Conservation (phyloP, 2,329 filamentous ascomycete genomes). For the Colletotrichum musae region DNA sequence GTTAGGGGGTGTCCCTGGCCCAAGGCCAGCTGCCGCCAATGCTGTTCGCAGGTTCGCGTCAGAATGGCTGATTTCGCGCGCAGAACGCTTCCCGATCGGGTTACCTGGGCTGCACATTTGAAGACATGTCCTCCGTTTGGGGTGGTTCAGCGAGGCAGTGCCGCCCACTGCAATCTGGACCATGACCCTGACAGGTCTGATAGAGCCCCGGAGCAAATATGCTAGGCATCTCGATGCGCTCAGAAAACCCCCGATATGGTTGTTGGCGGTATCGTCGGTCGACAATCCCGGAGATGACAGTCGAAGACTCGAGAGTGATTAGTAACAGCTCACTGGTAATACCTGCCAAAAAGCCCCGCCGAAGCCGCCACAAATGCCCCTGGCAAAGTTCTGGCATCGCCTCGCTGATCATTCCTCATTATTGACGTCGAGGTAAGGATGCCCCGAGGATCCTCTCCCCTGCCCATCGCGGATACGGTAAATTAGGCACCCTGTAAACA, state of each 20-base stretch:
- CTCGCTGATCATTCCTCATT: constrained; percentile 14
- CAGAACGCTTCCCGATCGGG: too few species aligned
- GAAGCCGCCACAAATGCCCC: constrained; percentile 2
- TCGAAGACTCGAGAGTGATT: constrained; percentile 1
- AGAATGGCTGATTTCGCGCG: neutral
- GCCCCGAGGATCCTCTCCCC: neutral
- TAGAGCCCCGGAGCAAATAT: neutral
- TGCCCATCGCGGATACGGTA: constrained; percentile 1
- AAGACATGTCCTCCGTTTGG: constrained; percentile 11
- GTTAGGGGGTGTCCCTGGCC: neutral
- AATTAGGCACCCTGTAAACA: constrained; percentile 6
- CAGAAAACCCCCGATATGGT: constrained; percentile 5
- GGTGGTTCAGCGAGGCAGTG: constrained; percentile 30
- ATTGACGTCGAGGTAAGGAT: neutral
- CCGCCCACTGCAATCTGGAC: constrained; percentile 23
- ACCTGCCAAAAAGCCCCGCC: neutral
- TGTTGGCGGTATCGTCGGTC: neutral
- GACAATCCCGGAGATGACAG: neutral
- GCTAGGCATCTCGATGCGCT: neutral
- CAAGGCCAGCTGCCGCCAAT: neutral
- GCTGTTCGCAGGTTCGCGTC: neutral
- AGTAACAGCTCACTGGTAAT: too few species aligned
- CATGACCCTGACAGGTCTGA: neutral
- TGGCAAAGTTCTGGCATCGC: constrained; percentile 10
- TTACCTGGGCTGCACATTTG: neutral